Evolutionary conservation across 2,329 filamentous ascomycete species (phyloP).

Genomic region (Colletotrichum sp.): DNA sequence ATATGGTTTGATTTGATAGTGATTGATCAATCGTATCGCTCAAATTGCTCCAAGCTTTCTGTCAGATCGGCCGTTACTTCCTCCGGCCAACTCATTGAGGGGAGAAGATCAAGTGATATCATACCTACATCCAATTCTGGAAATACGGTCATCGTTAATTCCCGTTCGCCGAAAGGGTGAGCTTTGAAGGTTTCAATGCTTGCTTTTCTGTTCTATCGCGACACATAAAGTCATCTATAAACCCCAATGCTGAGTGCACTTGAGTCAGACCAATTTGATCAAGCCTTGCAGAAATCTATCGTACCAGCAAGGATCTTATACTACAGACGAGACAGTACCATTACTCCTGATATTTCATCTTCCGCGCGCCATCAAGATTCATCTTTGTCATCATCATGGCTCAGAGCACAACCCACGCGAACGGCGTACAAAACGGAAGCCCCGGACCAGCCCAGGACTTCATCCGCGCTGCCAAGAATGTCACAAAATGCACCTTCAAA

Average conservation of each 20-base stretch:
- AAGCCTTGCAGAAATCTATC: not conserved
- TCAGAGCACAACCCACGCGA: not conserved
- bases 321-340: rapidly evolving
- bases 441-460: not conserved
- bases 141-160: not conserved
- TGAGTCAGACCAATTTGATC: rapidly evolving
- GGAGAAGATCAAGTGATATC: not conserved
- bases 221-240: not conserved
- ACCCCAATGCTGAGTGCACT: not conserved
- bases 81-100: not conserved
- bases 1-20: not conserved
- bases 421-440: not conserved
- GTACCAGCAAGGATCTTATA: not conserved
- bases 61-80: not conserved
- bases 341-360: not conserved
- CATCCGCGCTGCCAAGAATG: not conserved
- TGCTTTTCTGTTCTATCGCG: not conserved
- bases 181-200: not conserved
- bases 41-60: not conserved
- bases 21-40: not conserved
- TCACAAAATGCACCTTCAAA: not conserved
- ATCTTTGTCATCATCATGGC: not conserved
- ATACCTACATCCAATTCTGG: not conserved
- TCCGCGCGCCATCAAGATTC: not conserved
- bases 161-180: not conserved